Conservation (phyloP, 2,329 filamentous ascomycete species). For the Microthyrium microscopicum region DNA sequence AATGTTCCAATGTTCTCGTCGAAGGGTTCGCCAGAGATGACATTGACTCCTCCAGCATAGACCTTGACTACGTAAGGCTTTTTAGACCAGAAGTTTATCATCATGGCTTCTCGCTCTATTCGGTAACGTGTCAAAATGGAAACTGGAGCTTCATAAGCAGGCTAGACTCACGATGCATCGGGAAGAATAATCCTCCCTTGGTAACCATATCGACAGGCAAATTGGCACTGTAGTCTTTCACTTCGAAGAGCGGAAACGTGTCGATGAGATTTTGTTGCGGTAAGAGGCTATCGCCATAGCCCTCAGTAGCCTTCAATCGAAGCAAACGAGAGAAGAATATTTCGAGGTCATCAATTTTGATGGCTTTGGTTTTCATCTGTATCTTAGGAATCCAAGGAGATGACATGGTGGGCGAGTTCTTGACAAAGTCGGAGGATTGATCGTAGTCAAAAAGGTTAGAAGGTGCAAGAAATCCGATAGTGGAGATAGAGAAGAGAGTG, state of each 20-base stretch:
- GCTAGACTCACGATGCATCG: conserved; percentile 22
- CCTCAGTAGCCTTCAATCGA: too few relatives aligned
- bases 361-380: too few relatives aligned
- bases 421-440: too few relatives aligned
- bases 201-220: conserved; percentile 20
- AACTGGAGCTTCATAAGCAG: neutral
- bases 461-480: too few relatives aligned
- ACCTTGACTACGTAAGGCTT: conserved; percentile 20
- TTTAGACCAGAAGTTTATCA: conserved; percentile 18
- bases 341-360: too few relatives aligned
- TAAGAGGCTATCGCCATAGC: too few relatives aligned
- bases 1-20: conserved; percentile 13
- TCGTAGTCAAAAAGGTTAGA: too few relatives aligned
- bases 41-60: conserved; percentile 24
- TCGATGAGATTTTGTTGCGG: too few relatives aligned
- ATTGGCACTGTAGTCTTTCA: conserved; percentile 15
- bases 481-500: too few relatives aligned
- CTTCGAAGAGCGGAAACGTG: conserved; percentile 24
- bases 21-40: conserved; percentile 19
- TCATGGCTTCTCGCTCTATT: conserved; percentile 24
- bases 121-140: neutral
- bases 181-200: conserved; percentile 28
- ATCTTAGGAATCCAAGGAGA: too few relatives aligned
- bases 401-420: too few relatives aligned
- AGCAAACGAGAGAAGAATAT: too few relatives aligned